Evolutionary conservation across 257 asterid genomes (phyloP).

Genomic region (Thymus mandschuricus): DNA sequence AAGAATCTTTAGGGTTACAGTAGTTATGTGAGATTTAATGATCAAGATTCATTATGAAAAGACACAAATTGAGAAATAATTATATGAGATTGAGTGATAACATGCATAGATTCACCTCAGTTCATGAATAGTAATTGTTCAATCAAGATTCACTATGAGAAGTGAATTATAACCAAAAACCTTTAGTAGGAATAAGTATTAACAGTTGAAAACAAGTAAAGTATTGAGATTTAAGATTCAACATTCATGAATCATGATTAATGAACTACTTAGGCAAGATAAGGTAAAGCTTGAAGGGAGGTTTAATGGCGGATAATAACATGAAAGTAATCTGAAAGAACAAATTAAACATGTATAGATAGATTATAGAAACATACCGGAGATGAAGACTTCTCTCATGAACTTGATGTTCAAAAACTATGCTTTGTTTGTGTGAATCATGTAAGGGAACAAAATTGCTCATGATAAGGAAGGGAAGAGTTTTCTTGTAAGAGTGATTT

Average conservation of each 20-base stretch:
- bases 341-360: not conserved
- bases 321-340: not conserved
- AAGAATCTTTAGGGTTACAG: not conserved
- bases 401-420: constrained; percentile 27
- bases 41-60: constrained; percentile 9
- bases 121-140: not conserved
- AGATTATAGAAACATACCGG: constrained; percentile 35
- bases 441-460: not conserved
- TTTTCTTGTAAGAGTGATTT: constrained; percentile 25
- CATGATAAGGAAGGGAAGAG: not conserved
- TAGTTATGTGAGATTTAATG: not conserved
- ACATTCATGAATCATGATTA: not conserved
- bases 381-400: constrained; percentile 12
- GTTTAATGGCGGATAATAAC: not conserved
- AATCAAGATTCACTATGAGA: constrained; percentile 6
- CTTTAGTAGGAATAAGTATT: not conserved
- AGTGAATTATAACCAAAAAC: not conserved
- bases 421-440: constrained; percentile 5
- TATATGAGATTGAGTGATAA: not conserved
- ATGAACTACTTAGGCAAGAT: not conserved
- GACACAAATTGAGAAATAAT: not conserved
- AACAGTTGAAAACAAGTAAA: not conserved
- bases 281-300: not conserved
- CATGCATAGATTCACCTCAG: constrained; percentile 5
- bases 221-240: not conserved